Evolutionary conservation across 2,329 filamentous ascomycete species (phyloP), one percentile per base, ranked within the genome.

Genomic region (Sodiomyces alkalinus): DNA sequence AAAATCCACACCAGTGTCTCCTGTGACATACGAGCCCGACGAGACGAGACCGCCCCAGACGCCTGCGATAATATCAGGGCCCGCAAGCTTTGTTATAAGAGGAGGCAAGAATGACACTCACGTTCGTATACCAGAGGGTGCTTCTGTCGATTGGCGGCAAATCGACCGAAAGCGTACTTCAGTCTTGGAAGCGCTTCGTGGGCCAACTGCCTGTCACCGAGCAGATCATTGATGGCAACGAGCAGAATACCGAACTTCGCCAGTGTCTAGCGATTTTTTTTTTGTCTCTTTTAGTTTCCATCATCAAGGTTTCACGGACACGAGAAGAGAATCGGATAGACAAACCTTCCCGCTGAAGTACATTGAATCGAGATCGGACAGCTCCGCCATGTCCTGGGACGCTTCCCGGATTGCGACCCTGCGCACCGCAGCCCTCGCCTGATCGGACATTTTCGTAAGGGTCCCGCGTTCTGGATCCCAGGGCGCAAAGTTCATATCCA

Each of bases 341-440:
- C 50, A 39, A 34, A 67, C 78, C 61, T 87, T 96, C 41, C 90
- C 90, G 40, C 80, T 80, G 51, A 78, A 94, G 52, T 96, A 96
- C 73, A 93, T 86, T 20, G 83, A 92, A 46, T 87, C 69, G 19
- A 81, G 58, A 37, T 90, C 70, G 5, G 73, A 72, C 44, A 90
- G 76, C 0, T 58, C 56, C n/a, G 60, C 51, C 51, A 94, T 81
- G 46, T 85, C 66, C 51, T 90, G 76, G 1, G 69, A 65, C 1
- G 92, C 57, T 48, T 98, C 90, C 13, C 62, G 65, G n/a, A 64
- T 59, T 2, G 82, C 79, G 7, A 74, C 60, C 2, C 64, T 57
- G 19, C 58, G 55, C 31, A 92, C 77, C 3, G 59, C 55, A 3
- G 60, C 47, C 39, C 74, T 70, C 1, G 72, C 67, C n/a, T 58